Base-by-base conservation (phyloP, 1,284 basidiomycete species). In the Rhizopogon parksii region DNA sequence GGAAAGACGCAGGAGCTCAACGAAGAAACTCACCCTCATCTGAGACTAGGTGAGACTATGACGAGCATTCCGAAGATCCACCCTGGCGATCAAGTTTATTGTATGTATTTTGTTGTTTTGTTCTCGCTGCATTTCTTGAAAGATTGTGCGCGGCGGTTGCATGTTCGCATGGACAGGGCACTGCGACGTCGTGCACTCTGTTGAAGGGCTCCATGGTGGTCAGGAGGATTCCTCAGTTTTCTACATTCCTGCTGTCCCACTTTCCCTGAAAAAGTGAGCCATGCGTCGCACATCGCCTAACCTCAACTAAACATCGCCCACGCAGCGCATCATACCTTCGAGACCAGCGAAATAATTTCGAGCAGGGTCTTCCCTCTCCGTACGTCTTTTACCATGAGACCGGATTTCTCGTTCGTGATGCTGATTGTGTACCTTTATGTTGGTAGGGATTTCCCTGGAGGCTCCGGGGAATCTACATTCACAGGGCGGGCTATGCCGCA, bases 61-160 rank as follows among this genome's bases (percentile, higher is more conserved):
- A 61, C 76, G 5, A 74, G 75, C 1, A 71, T 84, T 21, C 79
- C 80, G 3, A 63, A 53, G 12, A 78, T 83, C 1, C 69, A 77
- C 38, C 86, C 89, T 0, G 89, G 89, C 0, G 86, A 91, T 63
- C 82, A 86, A 60, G 83, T 88, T 0, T 86, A 83, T 59, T 91
- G 86, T 80, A 52, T 46, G 73, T 61, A 3, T 17, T 36, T 6
- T 39, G 15, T 19, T 4, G 14, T 9, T 30, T 30, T 14, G 7
- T 24, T 5, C 37, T 15, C 19, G 30, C 11, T 6, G 36, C 37
- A 30, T 36, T 2, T 15, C 5, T 24, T 24, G 21, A 11, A 25
- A 42, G 30, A 19, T 24, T 37, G 36, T 24, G 15, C 38, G 15
- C 7, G 46, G 40, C 14, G 17, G 11, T 24, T 17, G 14, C 12